Conservation (phyloP, 208 protist genomes). For the Trichomonas tenax region DNA sequence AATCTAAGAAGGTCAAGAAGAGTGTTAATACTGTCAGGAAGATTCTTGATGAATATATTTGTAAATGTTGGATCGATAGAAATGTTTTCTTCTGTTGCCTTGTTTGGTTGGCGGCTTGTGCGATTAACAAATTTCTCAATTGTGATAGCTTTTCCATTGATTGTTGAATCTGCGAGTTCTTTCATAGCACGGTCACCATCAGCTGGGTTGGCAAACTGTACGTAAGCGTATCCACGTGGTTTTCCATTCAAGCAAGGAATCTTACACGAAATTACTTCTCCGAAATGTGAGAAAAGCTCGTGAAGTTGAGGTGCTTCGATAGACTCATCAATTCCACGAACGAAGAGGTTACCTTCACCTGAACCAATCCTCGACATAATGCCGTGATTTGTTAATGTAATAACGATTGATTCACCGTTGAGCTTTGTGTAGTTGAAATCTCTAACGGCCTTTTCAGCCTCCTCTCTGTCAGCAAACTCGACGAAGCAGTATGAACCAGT, state of each 20-base stretch:
- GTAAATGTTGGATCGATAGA: background rate
- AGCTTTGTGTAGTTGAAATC: background rate
- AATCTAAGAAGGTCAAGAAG: background rate
- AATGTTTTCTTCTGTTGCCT: background rate
- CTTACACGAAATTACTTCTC: background rate
- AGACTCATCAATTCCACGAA: background rate
- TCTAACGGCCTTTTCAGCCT: background rate
- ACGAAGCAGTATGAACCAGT: background rate
- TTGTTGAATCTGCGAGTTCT: background rate
- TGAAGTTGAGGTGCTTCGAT: background rate
- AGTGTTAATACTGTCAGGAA: background rate
- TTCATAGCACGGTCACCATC: background rate
- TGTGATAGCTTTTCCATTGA: background rate
- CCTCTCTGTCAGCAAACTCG: background rate
- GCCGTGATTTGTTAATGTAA: background rate
- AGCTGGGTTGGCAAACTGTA: background rate
- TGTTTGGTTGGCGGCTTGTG: background rate
- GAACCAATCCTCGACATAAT: background rate
- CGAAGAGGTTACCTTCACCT: background rate
- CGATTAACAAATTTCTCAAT: background rate
- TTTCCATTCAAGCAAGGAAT: background rate
- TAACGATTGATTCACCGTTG: background rate
- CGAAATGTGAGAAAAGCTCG: background rate
- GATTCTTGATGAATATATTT: background rate
- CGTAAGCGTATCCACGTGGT: background rate